Conservation (phyloP, 768 basidiomycete species). For the Boletus sp. region DNA sequence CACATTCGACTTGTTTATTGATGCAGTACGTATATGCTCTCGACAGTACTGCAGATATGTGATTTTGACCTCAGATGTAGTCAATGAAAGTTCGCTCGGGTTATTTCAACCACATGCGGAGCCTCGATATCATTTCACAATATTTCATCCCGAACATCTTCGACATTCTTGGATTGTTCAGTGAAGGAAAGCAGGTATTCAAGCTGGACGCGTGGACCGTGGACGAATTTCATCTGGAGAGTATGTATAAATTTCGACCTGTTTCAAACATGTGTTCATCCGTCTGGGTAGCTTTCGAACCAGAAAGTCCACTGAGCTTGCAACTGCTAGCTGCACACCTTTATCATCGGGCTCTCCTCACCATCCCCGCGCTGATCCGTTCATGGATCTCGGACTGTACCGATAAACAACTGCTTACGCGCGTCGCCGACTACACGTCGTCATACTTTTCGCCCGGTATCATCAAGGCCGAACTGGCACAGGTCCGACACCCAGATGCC, state of each 20-base stretch:
- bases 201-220: conserved; percentile 85
- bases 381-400: conserved; percentile 85
- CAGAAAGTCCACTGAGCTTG: conserved; percentile 48
- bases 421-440: conserved; percentile 77
- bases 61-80: conserved; percentile 39
- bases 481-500: conserved; percentile 56
- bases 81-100: conserved; percentile 82
- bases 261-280: background rate
- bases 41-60: too few relatives aligned
- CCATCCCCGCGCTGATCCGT: conserved; percentile 82
- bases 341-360: conserved; percentile 83
- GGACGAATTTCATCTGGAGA: conserved; percentile 75
- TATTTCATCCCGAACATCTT: conserved; percentile 75
- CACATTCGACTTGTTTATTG: conserved; percentile 78
- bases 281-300: conserved; percentile 51
- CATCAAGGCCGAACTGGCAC: conserved; percentile 77
- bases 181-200: conserved; percentile 62
- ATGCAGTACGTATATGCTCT: conserved; percentile 59
- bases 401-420: conserved; percentile 80
- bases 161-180: conserved; percentile 62
- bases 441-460: conserved; percentile 87
- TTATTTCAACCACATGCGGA: conserved; percentile 85
- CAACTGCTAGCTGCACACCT: conserved; percentile 80
- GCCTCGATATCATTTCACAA: conserved; percentile 57
- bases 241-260: conserved; percentile 41